A percentile compares a stretch with the other conserved stretches of the same genome.
These are phyloP conservation scores for Purpureocillium lavendulum DNA, from an alignment of 2,329 filamentous ascomycete genomes.

Conservation along the genomic window DNA sequence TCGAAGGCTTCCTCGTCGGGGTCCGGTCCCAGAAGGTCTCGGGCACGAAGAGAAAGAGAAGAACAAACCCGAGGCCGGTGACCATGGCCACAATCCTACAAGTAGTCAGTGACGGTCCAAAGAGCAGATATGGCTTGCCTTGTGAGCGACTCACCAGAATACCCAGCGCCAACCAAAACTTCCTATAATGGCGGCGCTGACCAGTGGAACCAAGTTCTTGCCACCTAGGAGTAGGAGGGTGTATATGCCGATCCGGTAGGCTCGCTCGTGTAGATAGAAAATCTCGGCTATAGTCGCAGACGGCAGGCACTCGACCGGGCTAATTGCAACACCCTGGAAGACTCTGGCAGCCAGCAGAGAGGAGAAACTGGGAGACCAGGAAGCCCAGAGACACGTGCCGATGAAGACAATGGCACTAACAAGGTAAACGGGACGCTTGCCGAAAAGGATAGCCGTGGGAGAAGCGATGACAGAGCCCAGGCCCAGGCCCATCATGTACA, in stretches of 20 bases:
- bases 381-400: constrained; percentile 73
- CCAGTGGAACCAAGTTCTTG: constrained; percentile 82
- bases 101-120: constrained; percentile 8
- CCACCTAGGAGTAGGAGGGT: constrained; percentile 81
- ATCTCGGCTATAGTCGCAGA: constrained; percentile 94
- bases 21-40: constrained; percentile 94
- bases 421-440: constrained; percentile 87
- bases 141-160: constrained; percentile 55
- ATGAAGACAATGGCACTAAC: constrained; percentile 70
- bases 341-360: constrained; percentile 77
- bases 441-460: constrained; percentile 83
- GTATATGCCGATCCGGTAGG: constrained; percentile 89
- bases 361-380: constrained; percentile 68
- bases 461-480: constrained; percentile 77
- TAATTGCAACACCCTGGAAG: constrained; percentile 81
- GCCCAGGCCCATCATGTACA: constrained; percentile 92
- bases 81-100: constrained; percentile 72
- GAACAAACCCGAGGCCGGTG: constrained; percentile 57
- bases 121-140: constrained; percentile 1
- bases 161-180: constrained; percentile 80
- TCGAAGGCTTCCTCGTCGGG: constrained; percentile 38
- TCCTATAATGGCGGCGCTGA: constrained; percentile 79
- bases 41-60: constrained; percentile 85
- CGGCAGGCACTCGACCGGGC: constrained; percentile 84
- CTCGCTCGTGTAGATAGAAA: constrained; percentile 89